Base-by-base conservation (phyloP, 2,329 filamentous ascomycete species). In the Exophiala sp. region DNA sequence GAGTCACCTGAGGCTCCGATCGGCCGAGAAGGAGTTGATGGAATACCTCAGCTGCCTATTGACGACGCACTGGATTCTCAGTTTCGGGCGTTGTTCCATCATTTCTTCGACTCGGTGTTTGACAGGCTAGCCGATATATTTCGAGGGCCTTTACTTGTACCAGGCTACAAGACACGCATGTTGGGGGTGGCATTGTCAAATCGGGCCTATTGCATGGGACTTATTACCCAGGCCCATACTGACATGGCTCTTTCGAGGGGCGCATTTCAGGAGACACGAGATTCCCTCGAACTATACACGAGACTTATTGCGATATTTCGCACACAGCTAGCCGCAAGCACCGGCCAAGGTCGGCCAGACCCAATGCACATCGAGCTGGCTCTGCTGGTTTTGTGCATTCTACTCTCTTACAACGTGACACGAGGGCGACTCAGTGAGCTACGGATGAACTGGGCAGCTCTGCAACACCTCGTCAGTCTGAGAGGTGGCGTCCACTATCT, bases 101-200 rank as follows among this genome's bases (percentile, higher is more conserved):
- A 52, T 47, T 52, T 52, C 49, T 52, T 52, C 32, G 16, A 45
- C 33, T 46, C 49, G 20, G 49, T 52, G 5, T 52, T 52, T 41
- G 42, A 52, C 34, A 32, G 35, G 8, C 49, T 52, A 32, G 49
- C 49, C 11, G 34, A 32, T 16, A 45, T 52, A 33, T 52, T 52
- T 41, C 49, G 49, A 21, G 49, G 49, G 5, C 41, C 41, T 24
- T 18, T 40, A 21, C 41, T 29, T 10, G 33, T 18, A 20, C 43
- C 49, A 5, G 42, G 34, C 11, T 47, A 52, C 24, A 52, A 52
- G 35, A 39, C 29, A 16, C 49, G 42, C 33, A 52, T 52, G 49
- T 20, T 52, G 21, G 21, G 12, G 2, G 36, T 47, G 5, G 42
- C 49, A 5, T 40, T 52, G 34, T 38, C 16, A 11, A 33, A 45